Evolutionary conservation across 441 rosid species (phyloP).

Genomic region (Brassica balearica): DNA sequence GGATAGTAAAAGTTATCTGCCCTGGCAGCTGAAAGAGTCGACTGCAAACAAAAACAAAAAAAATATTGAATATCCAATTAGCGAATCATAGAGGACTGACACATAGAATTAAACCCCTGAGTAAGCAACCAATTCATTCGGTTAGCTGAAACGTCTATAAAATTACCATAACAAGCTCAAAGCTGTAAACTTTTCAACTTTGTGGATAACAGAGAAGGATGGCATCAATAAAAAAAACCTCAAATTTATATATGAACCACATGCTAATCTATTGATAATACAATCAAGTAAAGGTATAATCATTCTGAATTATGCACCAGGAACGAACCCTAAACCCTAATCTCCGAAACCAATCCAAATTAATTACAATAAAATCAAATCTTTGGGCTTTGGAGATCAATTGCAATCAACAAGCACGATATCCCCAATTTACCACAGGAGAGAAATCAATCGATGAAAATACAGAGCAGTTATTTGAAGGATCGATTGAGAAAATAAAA

Average conservation of each 20-base stretch:
- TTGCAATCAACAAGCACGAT: not conserved
- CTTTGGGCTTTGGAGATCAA: slow-evolving; percentile 1
- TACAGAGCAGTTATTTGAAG: not conserved
- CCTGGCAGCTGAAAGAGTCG: slow-evolving; percentile 95
- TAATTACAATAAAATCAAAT: slow-evolving; percentile 1
- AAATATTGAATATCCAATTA: too few species aligned
- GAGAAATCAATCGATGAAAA: slow-evolving; percentile 15
- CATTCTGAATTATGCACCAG: not conserved
- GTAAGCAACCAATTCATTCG: not conserved
- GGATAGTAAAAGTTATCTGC: slow-evolving; percentile 97
- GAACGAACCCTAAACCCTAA: slow-evolving; percentile 23
- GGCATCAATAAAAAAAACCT: not conserved
- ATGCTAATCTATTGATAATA: not conserved
- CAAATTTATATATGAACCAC: not conserved
- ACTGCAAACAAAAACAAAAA: slow-evolving; percentile 49
- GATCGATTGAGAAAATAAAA: not conserved
- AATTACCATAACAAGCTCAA: slow-evolving; percentile 2
- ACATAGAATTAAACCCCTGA: not conserved
- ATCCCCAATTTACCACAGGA: slow-evolving; percentile 16
- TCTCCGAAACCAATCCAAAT: not conserved
- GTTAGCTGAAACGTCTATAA: slow-evolving; percentile 3
- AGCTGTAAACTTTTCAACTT: not conserved
- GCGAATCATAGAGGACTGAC: not conserved
- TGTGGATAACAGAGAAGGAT: not conserved
- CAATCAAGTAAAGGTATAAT: not conserved